phyloP scores from a whole-genome alignment of 2,329 filamentous ascomycete genomes.

The Verticillium isaacii region DNA sequence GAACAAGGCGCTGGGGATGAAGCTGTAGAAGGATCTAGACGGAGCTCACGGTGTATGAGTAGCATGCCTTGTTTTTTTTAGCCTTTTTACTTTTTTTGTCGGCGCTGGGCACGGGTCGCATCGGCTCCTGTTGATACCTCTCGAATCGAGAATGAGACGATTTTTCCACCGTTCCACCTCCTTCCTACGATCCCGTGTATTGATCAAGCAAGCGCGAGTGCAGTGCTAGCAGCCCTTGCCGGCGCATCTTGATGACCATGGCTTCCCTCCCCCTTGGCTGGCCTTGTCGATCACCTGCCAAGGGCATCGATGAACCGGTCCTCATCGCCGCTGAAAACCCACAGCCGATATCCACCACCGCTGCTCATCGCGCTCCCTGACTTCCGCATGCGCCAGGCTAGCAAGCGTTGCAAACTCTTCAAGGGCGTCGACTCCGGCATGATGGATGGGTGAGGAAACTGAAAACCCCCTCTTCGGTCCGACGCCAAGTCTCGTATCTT shows the following conservation, averaged over 20 bases:
- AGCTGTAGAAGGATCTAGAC: constrained; percentile 55
- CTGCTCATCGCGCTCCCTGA: too few relatives aligned
- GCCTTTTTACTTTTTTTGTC: constrained; percentile 5
- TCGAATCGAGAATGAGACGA: background rate
- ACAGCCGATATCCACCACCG: too few relatives aligned
- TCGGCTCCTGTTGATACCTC: background rate
- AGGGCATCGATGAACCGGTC: background rate
- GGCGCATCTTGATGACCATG: background rate
- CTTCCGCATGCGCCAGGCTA: background rate
- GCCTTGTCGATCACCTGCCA: background rate
- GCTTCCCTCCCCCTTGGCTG: background rate
- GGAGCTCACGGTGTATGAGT: constrained; percentile 8
- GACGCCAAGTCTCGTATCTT: background rate
- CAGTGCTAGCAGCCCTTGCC: too few relatives aligned
- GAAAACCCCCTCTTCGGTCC: background rate
- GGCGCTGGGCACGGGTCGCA: constrained; percentile 2
- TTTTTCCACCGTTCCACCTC: background rate
- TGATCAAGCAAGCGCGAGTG: background rate
- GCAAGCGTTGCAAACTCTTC: background rate
- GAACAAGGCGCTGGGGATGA: constrained; percentile 90
- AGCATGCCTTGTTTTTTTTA: constrained; percentile 4
- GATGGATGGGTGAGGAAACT: background rate
- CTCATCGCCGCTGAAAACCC: background rate
- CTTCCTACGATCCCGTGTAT: too few relatives aligned
- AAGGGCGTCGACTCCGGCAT: background rate